phyloP scores from a whole-genome alignment of 176 grass and related monocot species.

The Saccharum spontaneum region DNA sequence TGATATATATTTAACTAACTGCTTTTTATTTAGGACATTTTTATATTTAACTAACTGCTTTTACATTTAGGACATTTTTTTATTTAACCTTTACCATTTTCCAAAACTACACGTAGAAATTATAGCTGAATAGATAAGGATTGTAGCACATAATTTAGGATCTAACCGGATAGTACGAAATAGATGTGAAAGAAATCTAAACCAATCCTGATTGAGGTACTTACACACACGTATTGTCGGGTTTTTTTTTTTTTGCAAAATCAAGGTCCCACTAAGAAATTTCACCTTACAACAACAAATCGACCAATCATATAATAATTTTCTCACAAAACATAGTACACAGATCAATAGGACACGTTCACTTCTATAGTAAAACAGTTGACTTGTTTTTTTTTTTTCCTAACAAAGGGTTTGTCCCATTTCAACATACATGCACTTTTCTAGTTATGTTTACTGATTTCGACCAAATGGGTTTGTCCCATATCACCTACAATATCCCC shows the following conservation, averaged over 20 bases:
- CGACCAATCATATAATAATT: not conserved
- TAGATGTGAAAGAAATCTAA: not conserved
- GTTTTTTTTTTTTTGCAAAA: not conserved
- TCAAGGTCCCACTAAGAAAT: not conserved
- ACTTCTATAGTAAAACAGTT: not conserved
- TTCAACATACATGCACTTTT: not conserved
- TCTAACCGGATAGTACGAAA: not conserved
- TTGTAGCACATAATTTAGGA: too few species aligned
- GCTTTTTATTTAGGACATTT: not conserved
- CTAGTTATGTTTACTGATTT: constrained; percentile 1
- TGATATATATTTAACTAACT: not conserved
- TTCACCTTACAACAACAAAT: not conserved
- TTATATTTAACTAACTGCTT: not conserved
- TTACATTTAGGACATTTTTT: not conserved
- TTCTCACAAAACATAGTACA: not conserved
- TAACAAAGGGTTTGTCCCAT: constrained; percentile 9
- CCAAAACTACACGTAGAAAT: not conserved
- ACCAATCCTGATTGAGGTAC: not conserved
- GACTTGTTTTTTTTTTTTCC: not conserved
- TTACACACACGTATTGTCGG: too few species aligned
- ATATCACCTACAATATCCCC: constrained; percentile 6
- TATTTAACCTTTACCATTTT: not conserved
- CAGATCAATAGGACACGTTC: not conserved
- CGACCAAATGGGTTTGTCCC: not conserved
- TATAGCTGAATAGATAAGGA: not conserved